Evolutionary conservation across 805 yeast genomes (phyloP), one percentile per base, ranked within the genome.

Genomic region (Kuraishia molischiana): DNA sequence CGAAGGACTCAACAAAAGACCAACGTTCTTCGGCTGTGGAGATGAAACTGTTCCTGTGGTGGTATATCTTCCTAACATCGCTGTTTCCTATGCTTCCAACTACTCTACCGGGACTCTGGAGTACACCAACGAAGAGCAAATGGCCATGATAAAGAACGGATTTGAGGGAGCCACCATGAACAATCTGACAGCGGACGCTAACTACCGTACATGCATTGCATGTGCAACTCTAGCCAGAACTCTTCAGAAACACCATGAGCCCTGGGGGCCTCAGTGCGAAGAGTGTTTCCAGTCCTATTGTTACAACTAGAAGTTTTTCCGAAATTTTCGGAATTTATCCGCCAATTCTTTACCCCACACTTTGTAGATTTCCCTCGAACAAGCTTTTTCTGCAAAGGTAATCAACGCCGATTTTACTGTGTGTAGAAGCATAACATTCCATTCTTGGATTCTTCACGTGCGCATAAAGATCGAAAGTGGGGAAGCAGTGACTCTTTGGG

Each of bases 211-310:
- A 22, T 85, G 95, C 63, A 69, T 85, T 21, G 83, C 83, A 3
- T 85, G 95, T 66, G 95, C 94, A 4, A 70, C 85, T 33, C 68
- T 85, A 38, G 77, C 82, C 59, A 74, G 95, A 54, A 71, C 79
- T 24, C 79, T 78, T 52, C 90, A 85, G 59, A 68, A 85, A 49
- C 54, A 65, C 24, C 72, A 73, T 19, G 58, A 64, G 21, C 63
- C 69, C 9, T 79, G 76, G 44, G 54, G 72, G 3, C 73, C 64
- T 0, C 83, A 81, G 50, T 85, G 95, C 61, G 53, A 69, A 41
- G 41, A 60, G 37, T 85, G 95, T 54, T 84, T 85, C 55, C 52
- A 61, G 10, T 65, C 62, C 18, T 84, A 85, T 56, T 85, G 96
- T 59, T 85, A 47, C 38, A 22, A 22, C 11, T 22, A n/a, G n/a